phyloP scores from a whole-genome alignment of 1,139 yeast genomes.

The Sugiyamaella xylanicola region DNA sequence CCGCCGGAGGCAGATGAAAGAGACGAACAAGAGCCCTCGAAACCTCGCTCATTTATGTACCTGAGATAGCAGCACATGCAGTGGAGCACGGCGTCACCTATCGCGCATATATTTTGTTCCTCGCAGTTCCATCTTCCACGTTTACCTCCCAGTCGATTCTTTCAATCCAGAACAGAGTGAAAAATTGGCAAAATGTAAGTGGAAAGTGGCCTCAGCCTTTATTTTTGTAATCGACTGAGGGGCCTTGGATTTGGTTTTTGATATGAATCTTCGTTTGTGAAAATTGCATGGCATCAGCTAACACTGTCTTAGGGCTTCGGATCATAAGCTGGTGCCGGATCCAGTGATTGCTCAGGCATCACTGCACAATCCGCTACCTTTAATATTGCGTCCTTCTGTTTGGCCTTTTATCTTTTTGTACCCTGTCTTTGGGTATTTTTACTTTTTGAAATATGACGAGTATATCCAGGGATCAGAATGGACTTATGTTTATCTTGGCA shows the following conservation, averaged over 20 bases:
- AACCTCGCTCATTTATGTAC: too few relatives aligned
- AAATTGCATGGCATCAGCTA: too few relatives aligned
- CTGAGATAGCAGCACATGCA: too few relatives aligned
- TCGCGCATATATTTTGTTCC: neutral
- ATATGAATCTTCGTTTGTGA: neutral
- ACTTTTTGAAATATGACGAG: conserved; percentile 68
- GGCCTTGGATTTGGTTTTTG: neutral
- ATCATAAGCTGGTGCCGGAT: conserved; percentile 43
- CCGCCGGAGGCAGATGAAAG: neutral
- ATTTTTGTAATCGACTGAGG: neutral
- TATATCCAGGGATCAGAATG: conserved; percentile 78
- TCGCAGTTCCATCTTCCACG: conserved; percentile 2
- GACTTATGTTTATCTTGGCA: conserved; percentile 83
- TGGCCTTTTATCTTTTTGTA: conserved; percentile 82
- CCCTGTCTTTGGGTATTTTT: conserved; percentile 72
- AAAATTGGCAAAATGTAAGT: neutral
- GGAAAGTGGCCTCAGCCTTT: too few relatives aligned
- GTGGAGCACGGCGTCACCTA: neutral
- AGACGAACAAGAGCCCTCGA: neutral
- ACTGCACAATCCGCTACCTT: conserved; percentile 69
- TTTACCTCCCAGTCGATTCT: neutral
- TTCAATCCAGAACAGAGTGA: neutral
- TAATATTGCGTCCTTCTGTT: conserved; percentile 70
- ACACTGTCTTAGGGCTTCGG: conserved; percentile 4
- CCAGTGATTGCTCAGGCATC: conserved; percentile 65